phyloP scores from a whole-genome alignment of 208 protist genomes.

The Wallacemonas collosoma region DNA sequence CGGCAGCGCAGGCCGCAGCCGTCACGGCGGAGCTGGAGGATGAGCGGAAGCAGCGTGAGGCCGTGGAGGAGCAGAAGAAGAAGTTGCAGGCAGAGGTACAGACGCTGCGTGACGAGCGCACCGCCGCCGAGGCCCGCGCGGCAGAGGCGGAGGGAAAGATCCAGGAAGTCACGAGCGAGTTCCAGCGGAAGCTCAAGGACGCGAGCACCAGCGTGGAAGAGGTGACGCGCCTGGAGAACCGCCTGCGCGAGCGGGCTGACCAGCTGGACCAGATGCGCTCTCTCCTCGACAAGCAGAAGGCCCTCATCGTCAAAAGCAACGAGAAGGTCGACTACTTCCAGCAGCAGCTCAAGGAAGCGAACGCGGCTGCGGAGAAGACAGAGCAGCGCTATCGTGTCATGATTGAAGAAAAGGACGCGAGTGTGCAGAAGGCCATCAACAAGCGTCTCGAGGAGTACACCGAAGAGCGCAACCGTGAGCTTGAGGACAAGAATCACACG shows the following conservation, averaged over 20 bases:
- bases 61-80: conserved; percentile 38
- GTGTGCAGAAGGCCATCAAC: conserved; percentile 76
- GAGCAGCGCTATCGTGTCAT: conserved; percentile 50
- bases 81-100: conserved; percentile 62
- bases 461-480: conserved; percentile 47
- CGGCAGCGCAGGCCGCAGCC: conserved; percentile 10
- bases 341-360: conserved; percentile 54
- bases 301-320: conserved; percentile 84
- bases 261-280: conserved; percentile 79
- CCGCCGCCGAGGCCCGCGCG: conserved; percentile 33
- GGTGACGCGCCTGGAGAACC: conserved; percentile 39
- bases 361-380: conserved; percentile 29
- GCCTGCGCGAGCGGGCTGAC: conserved; percentile 65
- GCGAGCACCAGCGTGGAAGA: conserved; percentile 33
- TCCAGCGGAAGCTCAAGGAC: conserved; percentile 48
- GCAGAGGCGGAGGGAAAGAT: conserved; percentile 56
- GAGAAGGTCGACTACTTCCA: conserved; percentile 78
- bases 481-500: conserved; percentile 39
- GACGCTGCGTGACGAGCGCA: conserved; percentile 45
- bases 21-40: conserved; percentile 50
- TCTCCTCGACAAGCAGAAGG: conserved; percentile 82
- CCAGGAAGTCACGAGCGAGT: conserved; percentile 52
- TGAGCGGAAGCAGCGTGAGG: conserved; percentile 32
- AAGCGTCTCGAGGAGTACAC: conserved; percentile 72
- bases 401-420: conserved; percentile 73